Evolutionary conservation across 1,284 basidiomycete genomes (phyloP), one percentile per base, ranked within the genome.

Genomic region (Macrocystidia cucumis): DNA sequence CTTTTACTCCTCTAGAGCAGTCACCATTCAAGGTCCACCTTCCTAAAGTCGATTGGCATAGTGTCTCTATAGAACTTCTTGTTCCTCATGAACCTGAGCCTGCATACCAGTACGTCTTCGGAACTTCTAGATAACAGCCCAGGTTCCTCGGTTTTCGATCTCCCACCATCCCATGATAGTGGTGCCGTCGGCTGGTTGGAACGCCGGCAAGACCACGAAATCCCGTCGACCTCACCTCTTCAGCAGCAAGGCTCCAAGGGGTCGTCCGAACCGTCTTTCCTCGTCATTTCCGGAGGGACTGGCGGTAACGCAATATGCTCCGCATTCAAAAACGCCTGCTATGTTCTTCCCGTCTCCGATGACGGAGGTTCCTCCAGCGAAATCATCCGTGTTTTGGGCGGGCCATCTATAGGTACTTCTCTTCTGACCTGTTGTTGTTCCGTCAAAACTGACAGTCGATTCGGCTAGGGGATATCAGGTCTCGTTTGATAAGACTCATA

Each of bases 301-400:
- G 85, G 86, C 19, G 83, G 84, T 39, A 89, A 89, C 49, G 70
- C 80, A 12, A 82, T 89, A 44, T 86, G 82, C 49, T 62, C 79
- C 24, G 83, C 84, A 3, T 89, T 89, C 47, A 67, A 64, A 2
- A 63, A 69, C 41, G 77, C 82, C 8, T 81, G 72, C 54, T 86
- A 86, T 44, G 76, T 85, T 14, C 63, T 89, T 14, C 86, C 86
- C 20, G 84, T 91, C 29, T 91, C 87, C 4, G 88, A 91, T 52
- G 86, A 91, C 50, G 88, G 87, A 9, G 87, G 86, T 35, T 87
- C 83, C 9, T 88, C 84, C 2, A 84, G 81, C 46, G 85, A 89
- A 60, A 88, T 89, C 35, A 88, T 88, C 37, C 74, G 86, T 27
- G 86, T 89, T 9, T 61, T 90, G 13, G 86, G 85, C 13, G 86